Base-by-base conservation (phyloP, 345 rosid species). In the Salix udensis region DNA sequence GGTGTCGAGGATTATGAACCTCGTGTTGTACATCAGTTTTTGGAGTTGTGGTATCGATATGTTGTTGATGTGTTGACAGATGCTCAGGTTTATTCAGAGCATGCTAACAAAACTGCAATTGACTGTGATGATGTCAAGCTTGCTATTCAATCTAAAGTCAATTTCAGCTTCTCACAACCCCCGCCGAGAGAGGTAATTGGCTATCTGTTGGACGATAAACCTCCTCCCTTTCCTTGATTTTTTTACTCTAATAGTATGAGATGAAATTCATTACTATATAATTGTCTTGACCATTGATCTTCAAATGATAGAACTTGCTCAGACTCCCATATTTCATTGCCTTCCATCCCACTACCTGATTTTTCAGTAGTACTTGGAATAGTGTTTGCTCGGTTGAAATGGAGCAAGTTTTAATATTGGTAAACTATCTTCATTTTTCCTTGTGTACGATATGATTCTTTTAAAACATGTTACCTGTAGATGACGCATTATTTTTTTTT, bases 1-100 rank as follows among this genome's bases (percentile, higher is more conserved):
- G 97, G 98, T 24, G 93, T 93, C 0, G 98, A 95, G 76, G 94
- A 95, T 37, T 88, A 93, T 70, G 97, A 95, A 74, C 98, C 99
- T 77, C 94, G 89, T 5, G 94, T 93, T 70, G 76, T 96, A 14
- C 94, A 90, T 78, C 98, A 93, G 83, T 89, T 96, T 79, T 86
- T 93, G 1, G 99, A 96, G 81, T 67, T 96, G 37, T 96, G 99
- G 99, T 91, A 93, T 77, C 88, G 98, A 0, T 93, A 93, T 72
- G 95, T 89, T 2, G 97, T 90, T 10, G 95, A 96, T 50, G 91
- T 93, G 11, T 82, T 92, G 76, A 83, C 91, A 0, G 98, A 96
- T 78, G 96, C 98, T 14, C 97, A 93, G 81, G 92, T 93, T 65
- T 96, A 91, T 85, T 96, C 94, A 0, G 96, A 96, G 78, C 99